phyloP scores from a whole-genome alignment of 306 rosid genomes.

The Cucumis hystrix region DNA sequence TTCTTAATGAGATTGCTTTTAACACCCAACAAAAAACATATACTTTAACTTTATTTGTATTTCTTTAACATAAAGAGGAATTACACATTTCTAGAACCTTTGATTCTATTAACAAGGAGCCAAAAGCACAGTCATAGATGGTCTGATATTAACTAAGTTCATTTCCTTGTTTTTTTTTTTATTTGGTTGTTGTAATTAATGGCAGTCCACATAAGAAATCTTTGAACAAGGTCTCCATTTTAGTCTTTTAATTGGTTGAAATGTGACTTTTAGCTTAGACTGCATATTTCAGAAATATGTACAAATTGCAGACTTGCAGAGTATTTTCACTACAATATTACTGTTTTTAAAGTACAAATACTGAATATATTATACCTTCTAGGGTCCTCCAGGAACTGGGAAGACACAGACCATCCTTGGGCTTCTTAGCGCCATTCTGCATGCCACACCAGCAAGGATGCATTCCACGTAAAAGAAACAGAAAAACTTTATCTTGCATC shows the following conservation, averaged over 20 bases:
- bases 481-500: background rate
- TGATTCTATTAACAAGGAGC: background rate
- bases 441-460: conserved; percentile 79
- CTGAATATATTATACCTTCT: conserved; percentile 26
- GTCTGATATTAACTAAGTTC: background rate
- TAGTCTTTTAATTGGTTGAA: background rate
- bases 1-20: background rate
- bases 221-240: background rate
- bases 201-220: background rate
- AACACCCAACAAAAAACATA: background rate
- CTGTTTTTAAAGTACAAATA: background rate
- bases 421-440: conserved; percentile 83
- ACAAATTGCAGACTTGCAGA: background rate
- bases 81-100: background rate
- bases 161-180: background rate
- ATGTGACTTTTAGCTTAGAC: background rate
- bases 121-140: background rate
- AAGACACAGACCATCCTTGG: conserved; percentile 94
- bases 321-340: background rate
- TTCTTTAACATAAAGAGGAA: background rate
- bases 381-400: conserved; percentile 99
- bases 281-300: background rate
- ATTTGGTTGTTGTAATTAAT: background rate
- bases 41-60: background rate
- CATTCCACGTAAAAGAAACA: conserved; percentile 45